Conservation (phyloP, 192 early-diverging fungal genomes). For the Umbelopsis isabellina region DNA sequence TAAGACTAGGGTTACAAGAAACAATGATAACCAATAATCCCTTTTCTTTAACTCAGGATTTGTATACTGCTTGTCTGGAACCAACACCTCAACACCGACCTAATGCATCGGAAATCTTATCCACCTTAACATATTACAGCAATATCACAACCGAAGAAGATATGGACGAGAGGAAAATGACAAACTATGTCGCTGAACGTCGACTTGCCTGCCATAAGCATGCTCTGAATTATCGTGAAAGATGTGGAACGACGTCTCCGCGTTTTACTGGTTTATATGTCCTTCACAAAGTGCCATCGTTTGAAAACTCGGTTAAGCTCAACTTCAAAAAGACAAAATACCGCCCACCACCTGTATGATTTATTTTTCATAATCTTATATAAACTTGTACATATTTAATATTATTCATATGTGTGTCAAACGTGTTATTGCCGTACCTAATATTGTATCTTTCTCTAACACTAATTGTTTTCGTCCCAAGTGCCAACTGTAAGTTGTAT, state of each 20-base stretch:
- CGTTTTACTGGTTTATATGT: conserved; percentile 31
- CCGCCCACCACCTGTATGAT: not conserved
- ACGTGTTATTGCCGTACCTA: no score
- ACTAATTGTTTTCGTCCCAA: no score
- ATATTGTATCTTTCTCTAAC: no score
- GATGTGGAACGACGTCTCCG: conserved; percentile 24
- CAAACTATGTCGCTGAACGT: conserved; percentile 35
- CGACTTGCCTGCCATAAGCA: conserved; percentile 34
- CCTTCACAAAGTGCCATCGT: conserved; percentile 29
- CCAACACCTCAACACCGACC: conserved; percentile 36
- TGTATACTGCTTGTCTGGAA: conserved; percentile 32
- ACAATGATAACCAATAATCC: not conserved
- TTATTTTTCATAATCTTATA: no score
- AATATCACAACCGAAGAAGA: not conserved
- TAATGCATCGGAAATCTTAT: conserved; percentile 24
- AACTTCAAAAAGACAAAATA: not conserved
- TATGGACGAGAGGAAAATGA: conserved; percentile 17
- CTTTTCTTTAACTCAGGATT: not conserved
- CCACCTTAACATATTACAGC: conserved; percentile 1
- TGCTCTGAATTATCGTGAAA: conserved; percentile 22
- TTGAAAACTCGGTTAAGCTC: conserved; percentile 16
- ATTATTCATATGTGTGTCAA: no score
- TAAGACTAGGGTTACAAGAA: no score
- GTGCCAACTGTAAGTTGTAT: no score
- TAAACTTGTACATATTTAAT: no score